A percentile compares a stretch with the other conserved stretches of the same genome.
phyloP scores from a whole-genome alignment of 2,329 filamentous ascomycete genomes.

The Claviceps purpurea region DNA sequence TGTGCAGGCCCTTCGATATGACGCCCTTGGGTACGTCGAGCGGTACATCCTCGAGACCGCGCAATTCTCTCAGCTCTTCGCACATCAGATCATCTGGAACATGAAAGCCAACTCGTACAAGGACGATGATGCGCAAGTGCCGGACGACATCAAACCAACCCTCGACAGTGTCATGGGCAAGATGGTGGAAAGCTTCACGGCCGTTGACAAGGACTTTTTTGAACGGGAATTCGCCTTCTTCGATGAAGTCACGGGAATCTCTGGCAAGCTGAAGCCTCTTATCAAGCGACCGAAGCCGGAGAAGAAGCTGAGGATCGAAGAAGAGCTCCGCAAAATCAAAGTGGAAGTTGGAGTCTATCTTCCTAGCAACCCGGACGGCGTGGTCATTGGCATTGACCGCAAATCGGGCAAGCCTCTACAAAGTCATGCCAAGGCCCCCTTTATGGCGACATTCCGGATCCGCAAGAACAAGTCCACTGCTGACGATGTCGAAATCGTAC shows the following conservation, averaged over 20 bases:
- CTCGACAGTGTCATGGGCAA: slow-evolving; percentile 80
- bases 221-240: slow-evolving; percentile 97
- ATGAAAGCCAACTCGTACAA: slow-evolving; percentile 99
- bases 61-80: slow-evolving; percentile 94
- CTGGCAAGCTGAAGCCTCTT: slow-evolving; percentile 85
- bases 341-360: slow-evolving; percentile 96
- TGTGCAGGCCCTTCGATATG: slow-evolving; percentile 87
- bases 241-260: slow-evolving; percentile 88
- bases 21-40: slow-evolving; percentile 86
- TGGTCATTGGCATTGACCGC: slow-evolving; percentile 93
- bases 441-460: slow-evolving; percentile 98
- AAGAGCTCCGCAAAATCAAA: slow-evolving; percentile 93
- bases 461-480: slow-evolving; percentile 52
- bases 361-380: slow-evolving; percentile 90
- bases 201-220: slow-evolving; percentile 71
- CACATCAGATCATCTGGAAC: slow-evolving; percentile 99
- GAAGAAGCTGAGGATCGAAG: slow-evolving; percentile 98
- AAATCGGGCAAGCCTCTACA: slow-evolving; percentile 96
- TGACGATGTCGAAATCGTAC: not conserved
- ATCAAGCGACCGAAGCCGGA: slow-evolving; percentile 88
- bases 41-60: slow-evolving; percentile 94
- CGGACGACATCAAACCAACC: slow-evolving; percentile 84
- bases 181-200: slow-evolving; percentile 70
- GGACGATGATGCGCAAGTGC: slow-evolving; percentile 81
- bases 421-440: slow-evolving; percentile 95